Conservation (phyloP, 768 basidiomycete genomes). For the Naematelia encephala region DNA sequence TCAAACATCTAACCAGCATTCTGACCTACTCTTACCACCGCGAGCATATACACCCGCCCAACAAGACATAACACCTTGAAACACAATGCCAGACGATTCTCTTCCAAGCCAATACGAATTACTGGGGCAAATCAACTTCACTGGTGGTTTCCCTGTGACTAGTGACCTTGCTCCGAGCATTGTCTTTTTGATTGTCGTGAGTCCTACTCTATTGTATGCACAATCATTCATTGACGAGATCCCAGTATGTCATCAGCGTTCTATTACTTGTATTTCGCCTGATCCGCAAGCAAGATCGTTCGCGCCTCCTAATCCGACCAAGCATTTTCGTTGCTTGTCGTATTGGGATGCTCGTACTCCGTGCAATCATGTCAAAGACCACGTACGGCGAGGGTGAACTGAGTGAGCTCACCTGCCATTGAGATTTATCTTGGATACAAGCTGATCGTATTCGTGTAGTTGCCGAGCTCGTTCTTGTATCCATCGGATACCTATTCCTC, state of each 20-base stretch:
- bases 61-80: neutral
- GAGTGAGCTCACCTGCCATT: conserved; percentile 15
- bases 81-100: neutral
- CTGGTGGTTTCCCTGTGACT: conserved; percentile 19
- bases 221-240: neutral
- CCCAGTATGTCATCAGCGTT: conserved; percentile 13
- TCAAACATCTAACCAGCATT: no score
- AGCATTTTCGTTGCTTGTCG: conserved; percentile 14
- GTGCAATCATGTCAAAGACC: conserved; percentile 14
- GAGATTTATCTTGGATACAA: neutral
- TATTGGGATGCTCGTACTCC: conserved; percentile 12
- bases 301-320: conserved; percentile 15
- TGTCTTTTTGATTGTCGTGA: conserved; percentile 19
- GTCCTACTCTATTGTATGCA: conserved; percentile 5
- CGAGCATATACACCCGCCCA: neutral
- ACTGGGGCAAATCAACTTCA: conserved; percentile 17
- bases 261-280: conserved; percentile 12
- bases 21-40: neutral
- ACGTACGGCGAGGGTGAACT: conserved; percentile 12
- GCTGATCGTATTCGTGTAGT: conserved; percentile 4
- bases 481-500: conserved; percentile 25
- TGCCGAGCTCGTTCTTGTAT: conserved; percentile 25
- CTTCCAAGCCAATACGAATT: neutral
- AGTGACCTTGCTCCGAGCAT: conserved; percentile 23
- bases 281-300: conserved; percentile 1